phyloP scores from a whole-genome alignment of 306 rosid species.

The Casuarina cunninghamiana region DNA sequence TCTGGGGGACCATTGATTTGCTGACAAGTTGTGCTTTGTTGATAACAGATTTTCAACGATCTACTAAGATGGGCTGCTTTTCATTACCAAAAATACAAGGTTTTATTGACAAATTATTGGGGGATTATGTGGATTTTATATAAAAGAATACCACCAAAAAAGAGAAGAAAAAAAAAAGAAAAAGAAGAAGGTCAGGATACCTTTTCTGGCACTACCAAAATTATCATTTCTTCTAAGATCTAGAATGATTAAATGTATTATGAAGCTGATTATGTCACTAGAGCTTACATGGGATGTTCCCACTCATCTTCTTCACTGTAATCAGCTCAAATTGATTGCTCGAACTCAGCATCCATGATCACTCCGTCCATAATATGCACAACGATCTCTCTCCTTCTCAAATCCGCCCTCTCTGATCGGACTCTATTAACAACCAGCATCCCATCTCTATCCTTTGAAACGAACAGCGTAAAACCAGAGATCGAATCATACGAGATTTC shows the following conservation, averaged over 20 bases:
- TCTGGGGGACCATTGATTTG: too few relatives aligned
- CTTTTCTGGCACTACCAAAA: too few relatives aligned
- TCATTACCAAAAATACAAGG: neutral
- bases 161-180: too few relatives aligned
- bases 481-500: slow-evolving; percentile 61
- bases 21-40: too few relatives aligned
- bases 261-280: neutral
- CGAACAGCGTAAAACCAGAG: slow-evolving; percentile 66
- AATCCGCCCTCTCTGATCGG: slow-evolving; percentile 55
- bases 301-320: slow-evolving; percentile 37
- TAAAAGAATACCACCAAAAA: too few relatives aligned
- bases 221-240: too few relatives aligned
- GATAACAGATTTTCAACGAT: too few relatives aligned
- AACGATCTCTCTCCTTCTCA: slow-evolving; percentile 50
- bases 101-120: neutral
- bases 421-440: slow-evolving; percentile 69
- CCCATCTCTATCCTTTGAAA: slow-evolving; percentile 59
- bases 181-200: too few relatives aligned
- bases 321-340: slow-evolving; percentile 52
- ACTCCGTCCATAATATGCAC: slow-evolving; percentile 81
- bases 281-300: neutral
- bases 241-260: neutral
- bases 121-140: too few relatives aligned
- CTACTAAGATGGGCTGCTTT: too few relatives aligned
- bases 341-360: slow-evolving; percentile 84